Evolutionary conservation across 768 basidiomycete genomes (phyloP).

Genomic region (Porphyrellus cyaneotinctus): DNA sequence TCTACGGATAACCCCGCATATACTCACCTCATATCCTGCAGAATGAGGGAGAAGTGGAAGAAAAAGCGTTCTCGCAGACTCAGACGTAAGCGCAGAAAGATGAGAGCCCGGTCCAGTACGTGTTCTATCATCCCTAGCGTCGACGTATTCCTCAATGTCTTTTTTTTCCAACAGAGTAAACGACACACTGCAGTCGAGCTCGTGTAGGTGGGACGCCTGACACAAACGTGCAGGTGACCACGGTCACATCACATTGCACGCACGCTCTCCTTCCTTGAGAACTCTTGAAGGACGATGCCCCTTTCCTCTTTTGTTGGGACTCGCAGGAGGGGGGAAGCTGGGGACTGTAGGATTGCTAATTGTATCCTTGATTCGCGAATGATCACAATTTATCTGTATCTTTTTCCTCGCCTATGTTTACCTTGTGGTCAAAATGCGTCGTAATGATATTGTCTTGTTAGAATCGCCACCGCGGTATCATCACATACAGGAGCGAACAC

Average conservation of each 20-base stretch:
- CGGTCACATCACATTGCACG: conserved; percentile 22
- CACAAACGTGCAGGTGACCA: conserved; percentile 13
- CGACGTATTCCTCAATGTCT: neutral
- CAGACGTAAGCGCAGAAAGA: conserved; percentile 93
- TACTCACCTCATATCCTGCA: conserved; percentile 21
- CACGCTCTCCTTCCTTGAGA: conserved; percentile 23
- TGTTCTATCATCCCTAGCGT: conserved; percentile 19
- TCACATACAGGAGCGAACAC: no score
- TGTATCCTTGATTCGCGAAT: conserved; percentile 24
- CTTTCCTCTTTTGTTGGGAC: conserved; percentile 23
- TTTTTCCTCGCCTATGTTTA: no score
- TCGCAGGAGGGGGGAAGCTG: conserved; percentile 14
- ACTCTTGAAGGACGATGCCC: conserved; percentile 19
- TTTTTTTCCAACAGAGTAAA: conserved; percentile 35
- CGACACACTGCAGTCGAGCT: conserved; percentile 24
- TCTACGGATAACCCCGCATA: neutral
- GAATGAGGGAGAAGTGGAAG: conserved; percentile 97
- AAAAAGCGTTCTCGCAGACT: conserved; percentile 92
- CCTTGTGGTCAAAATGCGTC: no score
- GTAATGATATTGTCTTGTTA: no score
- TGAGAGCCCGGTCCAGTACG: conserved; percentile 91
- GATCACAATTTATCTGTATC: conserved; percentile 8
- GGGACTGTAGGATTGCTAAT: conserved; percentile 22
- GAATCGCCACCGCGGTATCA: no score
- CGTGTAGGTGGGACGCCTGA: conserved; percentile 23